Evolutionary conservation across 495 filamentous ascomycete species (phyloP).

Genomic region (Mycothermus thermophilus): DNA sequence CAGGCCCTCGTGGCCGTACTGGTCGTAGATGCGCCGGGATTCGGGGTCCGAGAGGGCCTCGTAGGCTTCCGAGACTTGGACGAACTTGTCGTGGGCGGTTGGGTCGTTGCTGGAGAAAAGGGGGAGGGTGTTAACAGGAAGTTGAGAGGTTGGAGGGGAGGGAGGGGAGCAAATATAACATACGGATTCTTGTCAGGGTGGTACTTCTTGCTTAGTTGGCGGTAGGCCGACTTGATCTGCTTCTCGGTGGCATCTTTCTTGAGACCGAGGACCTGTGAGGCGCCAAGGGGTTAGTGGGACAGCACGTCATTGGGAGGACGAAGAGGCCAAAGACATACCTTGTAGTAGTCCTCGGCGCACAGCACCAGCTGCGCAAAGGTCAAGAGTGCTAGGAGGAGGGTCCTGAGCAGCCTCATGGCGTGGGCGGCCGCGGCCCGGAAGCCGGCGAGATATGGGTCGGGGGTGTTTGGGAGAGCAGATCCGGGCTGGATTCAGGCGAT

Average conservation of each 20-base stretch:
- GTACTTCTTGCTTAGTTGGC: slow-evolving; percentile 83
- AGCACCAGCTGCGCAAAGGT: slow-evolving; percentile 31
- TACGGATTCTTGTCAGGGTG: slow-evolving; percentile 99
- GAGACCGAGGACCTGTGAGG: slow-evolving; percentile 59
- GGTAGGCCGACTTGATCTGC: slow-evolving; percentile 94
- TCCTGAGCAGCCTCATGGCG: slow-evolving; percentile 28
- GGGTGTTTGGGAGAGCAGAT: too few relatives aligned
- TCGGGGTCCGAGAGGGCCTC: slow-evolving; percentile 76
- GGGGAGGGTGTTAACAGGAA: neutral
- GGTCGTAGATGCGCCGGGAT: slow-evolving; percentile 83
- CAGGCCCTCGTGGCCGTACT: slow-evolving; percentile 84
- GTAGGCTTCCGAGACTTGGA: slow-evolving; percentile 91
- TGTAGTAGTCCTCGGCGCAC: slow-evolving; percentile 73
- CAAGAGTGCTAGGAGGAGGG: slow-evolving; percentile 30
- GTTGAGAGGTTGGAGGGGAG: slow-evolving; percentile 3
- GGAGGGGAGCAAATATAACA: slow-evolving; percentile 18
- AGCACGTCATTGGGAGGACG: neutral
- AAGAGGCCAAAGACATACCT: slow-evolving; percentile 31
- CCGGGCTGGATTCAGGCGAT: neutral
- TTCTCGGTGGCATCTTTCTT: slow-evolving; percentile 68
- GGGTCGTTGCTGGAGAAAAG: slow-evolving; percentile 41
- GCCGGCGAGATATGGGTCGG: too few relatives aligned
- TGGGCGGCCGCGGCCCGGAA: slow-evolving; percentile 2
- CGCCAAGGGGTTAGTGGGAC: neutral
- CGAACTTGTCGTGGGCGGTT: slow-evolving; percentile 79